Conservation (phyloP, 306 rosid species). For the Lathyrus tuberosus region DNA sequence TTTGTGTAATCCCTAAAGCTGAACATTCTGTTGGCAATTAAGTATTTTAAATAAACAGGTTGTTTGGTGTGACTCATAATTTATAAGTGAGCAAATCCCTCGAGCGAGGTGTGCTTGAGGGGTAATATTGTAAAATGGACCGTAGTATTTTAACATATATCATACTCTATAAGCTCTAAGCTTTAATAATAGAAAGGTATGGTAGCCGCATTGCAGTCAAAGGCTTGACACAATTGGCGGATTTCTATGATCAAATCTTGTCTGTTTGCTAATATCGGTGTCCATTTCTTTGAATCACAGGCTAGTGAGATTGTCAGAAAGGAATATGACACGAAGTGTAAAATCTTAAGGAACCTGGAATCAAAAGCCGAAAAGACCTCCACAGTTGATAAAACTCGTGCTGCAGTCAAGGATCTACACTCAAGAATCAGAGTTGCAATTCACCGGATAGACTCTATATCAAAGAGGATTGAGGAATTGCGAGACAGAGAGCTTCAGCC, state of each 20-base stretch:
- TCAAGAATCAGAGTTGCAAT: constrained; percentile 85
- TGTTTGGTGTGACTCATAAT: not conserved
- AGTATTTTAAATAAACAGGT: too few species aligned
- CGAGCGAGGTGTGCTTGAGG: too few species aligned
- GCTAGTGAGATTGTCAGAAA: constrained; percentile 86
- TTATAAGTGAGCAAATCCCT: not conserved
- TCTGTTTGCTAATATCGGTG: constrained; percentile 12
- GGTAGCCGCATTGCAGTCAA: not conserved
- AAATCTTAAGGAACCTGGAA: constrained; percentile 77
- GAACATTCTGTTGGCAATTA: constrained; percentile 19
- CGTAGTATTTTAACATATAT: not conserved
- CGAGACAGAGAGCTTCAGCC: constrained; percentile 98
- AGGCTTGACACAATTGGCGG: not conserved
- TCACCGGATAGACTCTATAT: constrained; percentile 87
- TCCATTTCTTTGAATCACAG: constrained; percentile 45
- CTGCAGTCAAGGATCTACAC: constrained; percentile 87
- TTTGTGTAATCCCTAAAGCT: constrained; percentile 23
- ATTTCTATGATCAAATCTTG: not conserved
- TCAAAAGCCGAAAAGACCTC: constrained; percentile 61
- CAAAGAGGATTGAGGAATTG: constrained; percentile 85
- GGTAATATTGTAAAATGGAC: not conserved
- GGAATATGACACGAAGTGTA: constrained; percentile 80
- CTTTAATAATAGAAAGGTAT: not conserved
- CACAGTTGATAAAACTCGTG: constrained; percentile 77
- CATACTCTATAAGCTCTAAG: not conserved